Base-by-base conservation (phyloP, 352 stramenopile species). In the Pythium phragmiticola region DNA sequence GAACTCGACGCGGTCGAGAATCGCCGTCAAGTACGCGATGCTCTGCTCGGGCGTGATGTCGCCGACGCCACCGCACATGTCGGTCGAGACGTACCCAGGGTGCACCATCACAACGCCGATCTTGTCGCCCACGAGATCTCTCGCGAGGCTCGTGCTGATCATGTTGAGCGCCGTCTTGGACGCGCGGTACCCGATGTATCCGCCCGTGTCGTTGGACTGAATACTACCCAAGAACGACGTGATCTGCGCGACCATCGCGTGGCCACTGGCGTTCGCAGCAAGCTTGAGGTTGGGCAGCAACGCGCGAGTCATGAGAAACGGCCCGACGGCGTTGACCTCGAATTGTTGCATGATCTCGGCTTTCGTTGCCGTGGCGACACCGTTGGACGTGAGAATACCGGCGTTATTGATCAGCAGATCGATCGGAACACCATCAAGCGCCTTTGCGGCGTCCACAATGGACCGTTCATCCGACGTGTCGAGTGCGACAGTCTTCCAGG, bases 101-200 rank as follows among this genome's bases (percentile, higher is more conserved):
- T 77, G 70, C 11, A 73, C 9, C 36, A 72, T 55, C 47, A 74
- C 52, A 3, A 57, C 47, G 14, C 54, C 55, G 16, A 77, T 65
- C n/a, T 68, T 63, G 21, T 71, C 50, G 6, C 56, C 16, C 13
- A 19, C 37, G 7, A 78, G 33, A 36, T 78, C 72, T 19, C 59
- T 56, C 9, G 65, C 39, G n/a, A 78, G 60, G 23, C 54, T 65
- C 51, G 73, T 75, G 28, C 43, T 66, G 47, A 76, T 55, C 52
- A 75, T 82, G 63, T 87, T 87, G 41, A 82, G 63, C 13, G 78
- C 76, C 11, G 68, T 49, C 55, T 86, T 85, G 57, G 69, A 80
- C 50, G 80, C 63, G 16, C 75, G 71, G 61, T 87, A 84, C 7
- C 64, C 76, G 51, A 81, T 69, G 30, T 70, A 68, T 11, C 69